Conservation (phyloP, 164 flowering plant genomes). For the Tinospora cordifolia region DNA sequence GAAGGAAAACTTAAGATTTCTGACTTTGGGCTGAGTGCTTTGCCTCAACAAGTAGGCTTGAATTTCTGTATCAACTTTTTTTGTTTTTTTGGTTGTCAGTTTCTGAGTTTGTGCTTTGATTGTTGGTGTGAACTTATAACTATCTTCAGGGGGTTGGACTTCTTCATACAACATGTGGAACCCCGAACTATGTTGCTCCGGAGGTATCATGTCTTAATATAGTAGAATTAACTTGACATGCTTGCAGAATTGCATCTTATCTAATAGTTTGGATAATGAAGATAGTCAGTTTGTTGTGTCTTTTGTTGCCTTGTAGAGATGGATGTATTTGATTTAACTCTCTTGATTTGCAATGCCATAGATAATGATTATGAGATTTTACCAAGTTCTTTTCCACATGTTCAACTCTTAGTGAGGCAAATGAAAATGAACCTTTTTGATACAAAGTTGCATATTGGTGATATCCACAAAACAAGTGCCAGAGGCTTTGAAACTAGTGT, state of each 20-base stretch:
- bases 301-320: slow-evolving; percentile 4
- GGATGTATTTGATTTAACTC: not conserved
- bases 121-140: not conserved
- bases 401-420: not conserved
- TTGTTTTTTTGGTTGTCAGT: not conserved
- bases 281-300: not conserved
- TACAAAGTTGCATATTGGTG: not conserved
- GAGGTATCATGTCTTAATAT: slow-evolving; percentile 48
- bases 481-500: not conserved
- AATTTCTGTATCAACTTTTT: too few species aligned
- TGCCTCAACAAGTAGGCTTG: slow-evolving; percentile 63
- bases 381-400: not conserved
- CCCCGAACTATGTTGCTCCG: slow-evolving; percentile 99
- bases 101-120: not conserved
- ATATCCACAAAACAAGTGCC: not conserved
- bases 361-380: not conserved
- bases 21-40: slow-evolving; percentile 97
- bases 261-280: not conserved
- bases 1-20: slow-evolving; percentile 82
- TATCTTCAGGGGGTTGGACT: slow-evolving; percentile 73
- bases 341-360: not conserved
- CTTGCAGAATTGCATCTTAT: not conserved
- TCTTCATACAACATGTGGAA: too few species aligned
- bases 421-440: not conserved
- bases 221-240: not conserved